Base-by-base conservation (phyloP, 306 rosid species). In the Cicer yamashitae region DNA sequence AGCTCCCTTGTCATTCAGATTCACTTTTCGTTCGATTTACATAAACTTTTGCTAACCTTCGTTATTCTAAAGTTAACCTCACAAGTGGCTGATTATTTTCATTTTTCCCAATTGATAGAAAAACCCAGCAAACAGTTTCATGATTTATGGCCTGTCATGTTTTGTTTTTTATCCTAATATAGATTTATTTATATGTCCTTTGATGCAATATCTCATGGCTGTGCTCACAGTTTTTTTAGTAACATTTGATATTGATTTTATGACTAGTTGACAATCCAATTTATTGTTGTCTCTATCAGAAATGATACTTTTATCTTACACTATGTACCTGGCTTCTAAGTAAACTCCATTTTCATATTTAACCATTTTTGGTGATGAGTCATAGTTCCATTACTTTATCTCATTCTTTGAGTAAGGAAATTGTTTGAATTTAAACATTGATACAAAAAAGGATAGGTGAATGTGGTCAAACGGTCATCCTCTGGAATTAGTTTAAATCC, bases 361-460 rank as follows among this genome's bases (percentile, higher is more conserved):
- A 70, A 70, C 47, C 39, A 52, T 52, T 51, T 51, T 15, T 38
- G 50, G 51, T 70, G 48, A 70, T 37, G 11, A n/a, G 52, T 69
- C 74, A n/a, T 30, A 30, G 37, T 4, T 30, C 37, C 5, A 30
- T 30, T 30, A 30, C n/a, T 11, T 47, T 47, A 47, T 47, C 52
- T 47, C 52, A 47, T 50, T 50, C 56, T 13, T 50, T 12, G 58
- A 20, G 14, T n/a, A 10, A 40, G 1, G 52, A 30, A 6, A 12
- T 50, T 7, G 34, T 51, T 75, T 13, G 70, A 71, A 71, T 79
- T 53, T 45, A 73, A 57, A 57, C 71, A 12, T 18, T 14, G 40
- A 47, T 39, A 58, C 41, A 60, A 37, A 39, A 37, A 51, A 67
- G 30, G 38, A 73, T 15, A 67, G 50, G 17, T 67, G 38, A 45